A percentile compares a stretch with the other conserved stretches of the same genome.
Evolutionary conservation across 2,329 filamentous ascomycete genomes (phyloP).

Genomic region (Cercospora zeae-maydis): DNA sequence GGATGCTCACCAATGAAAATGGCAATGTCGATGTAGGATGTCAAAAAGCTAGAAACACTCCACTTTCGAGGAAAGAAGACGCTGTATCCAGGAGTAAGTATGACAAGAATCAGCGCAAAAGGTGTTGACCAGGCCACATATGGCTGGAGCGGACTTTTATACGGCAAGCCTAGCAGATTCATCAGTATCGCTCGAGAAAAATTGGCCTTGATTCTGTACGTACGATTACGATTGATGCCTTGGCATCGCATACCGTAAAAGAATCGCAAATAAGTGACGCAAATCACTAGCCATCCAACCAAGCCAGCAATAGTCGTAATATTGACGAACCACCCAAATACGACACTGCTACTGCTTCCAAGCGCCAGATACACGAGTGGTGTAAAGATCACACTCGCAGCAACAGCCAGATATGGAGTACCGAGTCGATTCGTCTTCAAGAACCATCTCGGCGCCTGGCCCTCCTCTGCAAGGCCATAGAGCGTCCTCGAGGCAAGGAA

Average conservation of each 20-base stretch:
- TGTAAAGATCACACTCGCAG: conserved; percentile 17
- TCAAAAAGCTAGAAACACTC: conserved; percentile 21
- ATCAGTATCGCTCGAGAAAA: neutral
- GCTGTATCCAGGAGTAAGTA: conserved; percentile 60
- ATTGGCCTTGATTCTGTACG: neutral
- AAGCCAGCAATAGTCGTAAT: conserved; percentile 20
- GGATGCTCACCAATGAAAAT: conserved; percentile 16
- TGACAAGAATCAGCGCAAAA: conserved; percentile 56
- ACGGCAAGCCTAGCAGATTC: conserved; percentile 26
- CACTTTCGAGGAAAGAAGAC: conserved; percentile 54
- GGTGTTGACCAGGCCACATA: conserved; percentile 57
- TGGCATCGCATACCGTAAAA: conserved; percentile 15
- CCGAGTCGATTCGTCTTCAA: conserved; percentile 34
- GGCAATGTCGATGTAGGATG: conserved; percentile 22
- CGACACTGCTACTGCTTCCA: conserved; percentile 17
- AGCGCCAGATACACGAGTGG: conserved; percentile 20
- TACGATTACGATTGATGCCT: conserved; percentile 15
- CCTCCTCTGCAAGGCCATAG: conserved; percentile 47
- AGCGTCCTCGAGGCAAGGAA: conserved; percentile 54
- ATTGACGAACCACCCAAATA: conserved; percentile 23
- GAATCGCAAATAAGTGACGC: conserved; percentile 20
- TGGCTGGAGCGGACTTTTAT: conserved; percentile 46
- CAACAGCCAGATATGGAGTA: conserved; percentile 16
- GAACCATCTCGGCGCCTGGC: conserved; percentile 51
- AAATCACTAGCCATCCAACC: conserved; percentile 22